Evolutionary conservation across 73 alveolate genomes (phyloP).

Genomic region (Stentor roeselii): DNA sequence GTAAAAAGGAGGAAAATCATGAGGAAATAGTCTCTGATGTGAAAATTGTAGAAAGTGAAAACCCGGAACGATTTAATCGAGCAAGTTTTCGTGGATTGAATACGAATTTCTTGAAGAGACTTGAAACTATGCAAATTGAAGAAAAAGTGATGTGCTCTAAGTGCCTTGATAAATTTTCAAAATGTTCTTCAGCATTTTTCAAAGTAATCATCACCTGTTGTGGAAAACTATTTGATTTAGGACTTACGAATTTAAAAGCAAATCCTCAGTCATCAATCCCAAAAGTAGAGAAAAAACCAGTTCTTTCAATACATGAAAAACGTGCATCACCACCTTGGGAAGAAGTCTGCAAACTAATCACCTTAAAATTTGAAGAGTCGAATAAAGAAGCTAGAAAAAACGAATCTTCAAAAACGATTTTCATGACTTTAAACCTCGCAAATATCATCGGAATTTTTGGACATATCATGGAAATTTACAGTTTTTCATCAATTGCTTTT

Average conservation of each 20-base stretch:
- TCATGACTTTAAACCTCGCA: neutral
- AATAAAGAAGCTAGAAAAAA: constrained; percentile 1
- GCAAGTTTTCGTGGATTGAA: no score
- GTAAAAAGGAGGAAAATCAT: no score
- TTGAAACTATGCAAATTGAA: no score
- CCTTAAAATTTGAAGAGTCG: neutral
- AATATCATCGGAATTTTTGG: neutral
- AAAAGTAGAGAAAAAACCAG: neutral
- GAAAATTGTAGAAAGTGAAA: no score
- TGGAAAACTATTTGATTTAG: neutral
- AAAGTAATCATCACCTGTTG: neutral
- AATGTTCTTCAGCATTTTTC: no score
- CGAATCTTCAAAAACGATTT: neutral
- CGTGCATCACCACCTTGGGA: constrained; percentile 16
- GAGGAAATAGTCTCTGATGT: no score
- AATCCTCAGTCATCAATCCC: neutral
- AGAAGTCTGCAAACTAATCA: neutral
- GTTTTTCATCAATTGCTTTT: constrained; percentile 6
- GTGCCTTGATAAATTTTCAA: neutral
- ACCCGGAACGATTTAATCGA: no score
- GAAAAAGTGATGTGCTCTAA: no score
- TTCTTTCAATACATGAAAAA: neutral
- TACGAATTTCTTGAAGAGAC: no score
- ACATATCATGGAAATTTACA: neutral
- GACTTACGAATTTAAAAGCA: neutral